These are phyloP conservation scores for Lipomyces mesembrius DNA, from an alignment of 805 yeast species.

Conservation along the genomic window DNA sequence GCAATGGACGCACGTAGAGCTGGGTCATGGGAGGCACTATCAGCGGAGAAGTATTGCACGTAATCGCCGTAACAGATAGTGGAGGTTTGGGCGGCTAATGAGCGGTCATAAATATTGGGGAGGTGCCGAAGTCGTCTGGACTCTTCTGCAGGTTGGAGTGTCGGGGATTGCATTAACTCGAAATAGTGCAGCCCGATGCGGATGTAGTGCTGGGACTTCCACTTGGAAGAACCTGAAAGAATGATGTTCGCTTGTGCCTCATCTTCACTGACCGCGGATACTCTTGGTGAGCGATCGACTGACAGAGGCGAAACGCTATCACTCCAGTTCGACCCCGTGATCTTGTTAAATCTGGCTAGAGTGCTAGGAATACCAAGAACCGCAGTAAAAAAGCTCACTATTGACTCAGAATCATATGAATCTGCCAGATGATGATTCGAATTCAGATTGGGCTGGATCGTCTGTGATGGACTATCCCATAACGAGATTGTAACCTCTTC, in stretches of 20 bases:
- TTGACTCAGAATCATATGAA: neutral
- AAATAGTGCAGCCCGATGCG: conserved; percentile 3
- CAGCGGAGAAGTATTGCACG: conserved; percentile 1
- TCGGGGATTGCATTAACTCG: neutral
- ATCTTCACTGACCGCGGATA: neutral
- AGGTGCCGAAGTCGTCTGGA: neutral
- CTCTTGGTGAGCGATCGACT: neutral
- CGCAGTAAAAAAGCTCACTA: neutral
- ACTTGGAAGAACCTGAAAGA: neutral
- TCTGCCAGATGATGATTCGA: neutral
- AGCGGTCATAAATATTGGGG: conserved; percentile 6
- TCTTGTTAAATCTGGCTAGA: neutral
- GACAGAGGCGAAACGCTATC: neutral
- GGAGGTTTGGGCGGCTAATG: neutral
- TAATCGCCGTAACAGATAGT: neutral
- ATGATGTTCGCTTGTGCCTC: conserved; percentile 2
- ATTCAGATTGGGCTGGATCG: neutral
- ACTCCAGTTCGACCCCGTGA: neutral
- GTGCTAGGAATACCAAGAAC: conserved; percentile 5
- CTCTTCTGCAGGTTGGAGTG: neutral
- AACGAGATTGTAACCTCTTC: neutral
- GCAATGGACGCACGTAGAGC: neutral
- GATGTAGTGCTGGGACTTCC: neutral
- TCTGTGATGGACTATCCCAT: conserved; percentile 1
- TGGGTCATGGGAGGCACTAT: neutral